Conservation (phyloP, 306 rosid species). For the Prosopis cineraria region DNA sequence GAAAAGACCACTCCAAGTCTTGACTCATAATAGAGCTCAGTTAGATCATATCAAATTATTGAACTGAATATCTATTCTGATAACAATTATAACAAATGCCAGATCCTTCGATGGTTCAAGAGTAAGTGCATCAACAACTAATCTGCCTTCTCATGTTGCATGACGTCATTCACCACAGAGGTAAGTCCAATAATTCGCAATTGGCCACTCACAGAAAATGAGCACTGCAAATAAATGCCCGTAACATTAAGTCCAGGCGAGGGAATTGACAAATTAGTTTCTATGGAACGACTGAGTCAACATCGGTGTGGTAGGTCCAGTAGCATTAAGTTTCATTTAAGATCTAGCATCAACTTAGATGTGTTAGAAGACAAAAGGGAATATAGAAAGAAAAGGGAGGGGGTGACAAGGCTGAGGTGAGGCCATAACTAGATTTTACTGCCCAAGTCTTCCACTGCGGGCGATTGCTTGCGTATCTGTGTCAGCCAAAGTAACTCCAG, state of each 20-base stretch:
- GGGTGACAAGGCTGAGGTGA: too few relatives aligned
- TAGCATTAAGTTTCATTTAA: not conserved
- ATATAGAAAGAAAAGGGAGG: too few relatives aligned
- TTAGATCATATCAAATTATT: not conserved
- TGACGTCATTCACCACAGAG: not conserved
- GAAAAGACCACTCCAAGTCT: constrained; percentile 9
- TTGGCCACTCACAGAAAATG: not conserved
- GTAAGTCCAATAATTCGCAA: not conserved
- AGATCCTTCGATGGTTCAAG: not conserved
- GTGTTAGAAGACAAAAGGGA: constrained; percentile 3
- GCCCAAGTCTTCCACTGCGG: constrained; percentile 10
- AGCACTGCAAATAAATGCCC: not conserved
- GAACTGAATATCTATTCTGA: not conserved
- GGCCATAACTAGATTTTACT: constrained; percentile 18
- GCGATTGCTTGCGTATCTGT: constrained; percentile 5
- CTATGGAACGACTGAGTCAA: not conserved
- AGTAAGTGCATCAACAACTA: not conserved
- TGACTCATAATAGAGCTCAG: not conserved
- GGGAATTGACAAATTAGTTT: not conserved
- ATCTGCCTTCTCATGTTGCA: constrained; percentile 1
- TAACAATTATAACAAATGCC: not conserved
- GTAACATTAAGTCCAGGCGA: not conserved
- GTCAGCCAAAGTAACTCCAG: constrained; percentile 7
- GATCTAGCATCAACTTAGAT: constrained; percentile 14
- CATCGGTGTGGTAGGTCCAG: not conserved